phyloP scores from a whole-genome alignment of 176 grass and related monocot species.

The Avena eriantha region DNA sequence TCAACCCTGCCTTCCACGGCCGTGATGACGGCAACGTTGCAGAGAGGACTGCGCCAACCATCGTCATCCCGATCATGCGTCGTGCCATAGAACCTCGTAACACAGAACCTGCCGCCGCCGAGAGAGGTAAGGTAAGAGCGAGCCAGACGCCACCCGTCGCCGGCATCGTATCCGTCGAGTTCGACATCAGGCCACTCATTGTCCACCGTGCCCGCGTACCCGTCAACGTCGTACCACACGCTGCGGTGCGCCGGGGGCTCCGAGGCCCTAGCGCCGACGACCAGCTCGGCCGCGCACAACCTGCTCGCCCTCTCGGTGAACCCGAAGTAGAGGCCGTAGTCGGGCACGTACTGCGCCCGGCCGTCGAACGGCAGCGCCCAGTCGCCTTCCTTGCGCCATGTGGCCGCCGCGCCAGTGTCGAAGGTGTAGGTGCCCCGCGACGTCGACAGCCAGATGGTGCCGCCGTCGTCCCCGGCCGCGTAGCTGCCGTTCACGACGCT shows the following conservation, averaged over 20 bases:
- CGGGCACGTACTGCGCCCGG: neutral
- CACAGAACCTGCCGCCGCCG: neutral
- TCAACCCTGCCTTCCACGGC: neutral
- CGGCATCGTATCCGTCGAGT: neutral
- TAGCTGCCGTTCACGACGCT: neutral
- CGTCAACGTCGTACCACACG: too few relatives aligned
- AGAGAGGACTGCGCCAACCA: too few relatives aligned
- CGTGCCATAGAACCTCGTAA: neutral
- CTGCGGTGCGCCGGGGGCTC: neutral
- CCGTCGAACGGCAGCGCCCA: neutral
- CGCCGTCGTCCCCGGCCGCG: neutral
- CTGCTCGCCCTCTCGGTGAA: neutral
- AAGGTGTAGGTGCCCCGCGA: neutral
- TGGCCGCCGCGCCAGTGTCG: neutral
- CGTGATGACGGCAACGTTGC: neutral
- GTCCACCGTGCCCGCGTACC: too few relatives aligned
- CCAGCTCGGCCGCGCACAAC: neutral
- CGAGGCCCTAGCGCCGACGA: neutral
- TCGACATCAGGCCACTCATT: neutral
- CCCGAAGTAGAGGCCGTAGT: neutral
- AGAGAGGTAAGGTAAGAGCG: neutral
- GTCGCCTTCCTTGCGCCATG: neutral
- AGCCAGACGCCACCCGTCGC: neutral
- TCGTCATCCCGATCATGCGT: too few relatives aligned
- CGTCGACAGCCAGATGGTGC: neutral